Conservation (phyloP, 441 rosid genomes). For the Adansonia rubrostipa region DNA sequence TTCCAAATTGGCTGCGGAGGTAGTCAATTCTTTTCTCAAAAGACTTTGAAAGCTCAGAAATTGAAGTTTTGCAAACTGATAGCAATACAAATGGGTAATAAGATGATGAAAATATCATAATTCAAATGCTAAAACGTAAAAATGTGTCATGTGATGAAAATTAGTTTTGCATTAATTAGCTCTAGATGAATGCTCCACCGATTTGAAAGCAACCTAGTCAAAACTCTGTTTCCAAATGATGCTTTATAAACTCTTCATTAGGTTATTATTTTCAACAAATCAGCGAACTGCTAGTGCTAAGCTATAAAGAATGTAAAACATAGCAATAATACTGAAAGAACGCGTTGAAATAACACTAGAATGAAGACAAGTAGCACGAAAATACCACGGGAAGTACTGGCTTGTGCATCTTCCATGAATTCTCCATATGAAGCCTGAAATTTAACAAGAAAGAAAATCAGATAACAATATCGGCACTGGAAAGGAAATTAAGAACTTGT, state of each 20-base stretch:
- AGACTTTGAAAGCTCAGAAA: slow-evolving; percentile 51
- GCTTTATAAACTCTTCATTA: background rate
- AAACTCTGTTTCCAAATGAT: background rate
- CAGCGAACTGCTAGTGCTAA: background rate
- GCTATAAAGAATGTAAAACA: background rate
- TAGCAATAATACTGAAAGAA: background rate
- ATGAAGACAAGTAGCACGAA: background rate
- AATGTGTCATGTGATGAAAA: background rate
- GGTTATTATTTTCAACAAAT: background rate
- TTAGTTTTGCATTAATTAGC: background rate
- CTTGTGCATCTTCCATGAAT: slow-evolving; percentile 48
- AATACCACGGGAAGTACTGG: slow-evolving; percentile 48
- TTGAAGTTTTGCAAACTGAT: slow-evolving; percentile 56
- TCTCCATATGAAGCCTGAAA: slow-evolving; percentile 50
- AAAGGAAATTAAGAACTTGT: background rate
- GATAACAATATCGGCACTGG: background rate
- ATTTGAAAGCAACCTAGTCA: background rate
- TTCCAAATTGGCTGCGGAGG: slow-evolving; percentile 47
- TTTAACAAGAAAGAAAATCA: background rate
- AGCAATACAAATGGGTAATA: slow-evolving; percentile 15
- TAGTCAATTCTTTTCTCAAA: slow-evolving; percentile 44
- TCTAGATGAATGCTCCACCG: background rate
- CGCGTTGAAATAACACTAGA: background rate
- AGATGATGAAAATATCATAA: slow-evolving; percentile 5
- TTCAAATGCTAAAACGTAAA: background rate